These are phyloP conservation scores for Forsythia suspensa DNA, from an alignment of 257 asterid species.

Conservation along the genomic window DNA sequence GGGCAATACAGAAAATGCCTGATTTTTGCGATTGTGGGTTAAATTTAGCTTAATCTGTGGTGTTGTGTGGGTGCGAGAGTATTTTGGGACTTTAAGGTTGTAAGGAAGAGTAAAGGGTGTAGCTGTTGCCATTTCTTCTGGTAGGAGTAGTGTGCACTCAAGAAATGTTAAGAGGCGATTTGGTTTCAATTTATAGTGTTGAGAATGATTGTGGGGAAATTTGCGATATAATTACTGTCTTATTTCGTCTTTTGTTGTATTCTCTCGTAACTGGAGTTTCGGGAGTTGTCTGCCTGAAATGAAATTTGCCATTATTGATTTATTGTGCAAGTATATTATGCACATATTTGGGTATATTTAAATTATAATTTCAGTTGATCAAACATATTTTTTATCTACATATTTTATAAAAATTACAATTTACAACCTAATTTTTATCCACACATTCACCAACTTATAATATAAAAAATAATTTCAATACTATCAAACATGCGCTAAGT, in stretches of 20 bases:
- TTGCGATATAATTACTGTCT: not conserved
- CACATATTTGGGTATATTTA: no score
- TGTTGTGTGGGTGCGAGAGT: slow-evolving; percentile 14
- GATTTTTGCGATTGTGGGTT: slow-evolving; percentile 1
- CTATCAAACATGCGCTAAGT: no score
- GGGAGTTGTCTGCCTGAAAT: not conserved
- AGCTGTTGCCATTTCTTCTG: slow-evolving; percentile 32
- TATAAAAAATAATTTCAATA: no score
- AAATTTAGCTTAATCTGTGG: slow-evolving; percentile 26
- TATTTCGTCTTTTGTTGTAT: not conserved
- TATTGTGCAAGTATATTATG: no score
- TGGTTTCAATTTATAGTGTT: not conserved
- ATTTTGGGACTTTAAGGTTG: slow-evolving; percentile 19
- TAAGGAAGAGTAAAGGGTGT: slow-evolving; percentile 21
- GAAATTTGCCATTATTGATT: no score
- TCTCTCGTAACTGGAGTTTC: not conserved
- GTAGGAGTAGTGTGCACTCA: not conserved
- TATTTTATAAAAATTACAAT: no score
- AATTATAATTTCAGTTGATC: no score
- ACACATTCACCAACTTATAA: no score
- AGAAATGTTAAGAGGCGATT: not conserved
- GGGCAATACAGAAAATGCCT: slow-evolving; percentile 15
- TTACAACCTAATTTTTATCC: no score
- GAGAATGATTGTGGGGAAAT: not conserved
- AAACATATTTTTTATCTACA: no score